phyloP scores from a whole-genome alignment of 2,329 filamentous ascomycete genomes.

The Cladosporium sp. region DNA sequence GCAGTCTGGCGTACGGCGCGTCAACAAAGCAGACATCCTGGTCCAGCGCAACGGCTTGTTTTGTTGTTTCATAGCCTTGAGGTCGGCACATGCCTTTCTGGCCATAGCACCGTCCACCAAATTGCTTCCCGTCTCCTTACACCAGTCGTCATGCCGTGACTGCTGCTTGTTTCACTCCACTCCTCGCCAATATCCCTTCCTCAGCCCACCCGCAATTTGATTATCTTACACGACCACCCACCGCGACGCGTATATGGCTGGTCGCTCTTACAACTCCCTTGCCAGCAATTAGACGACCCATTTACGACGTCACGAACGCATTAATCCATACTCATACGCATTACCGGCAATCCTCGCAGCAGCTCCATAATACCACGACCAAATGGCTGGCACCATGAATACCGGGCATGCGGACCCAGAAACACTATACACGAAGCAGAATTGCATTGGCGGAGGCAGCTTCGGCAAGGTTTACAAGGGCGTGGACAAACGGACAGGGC shows the following conservation, averaged over 20 bases:
- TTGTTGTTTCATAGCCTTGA: conserved; percentile 14
- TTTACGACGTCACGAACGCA: conserved; percentile 17
- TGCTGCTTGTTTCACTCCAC: background rate
- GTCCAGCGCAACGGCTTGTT: conserved; percentile 16
- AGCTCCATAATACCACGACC: background rate
- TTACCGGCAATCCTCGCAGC: background rate
- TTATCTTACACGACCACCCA: background rate
- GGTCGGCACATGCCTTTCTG: conserved; percentile 5
- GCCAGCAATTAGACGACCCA: conserved; percentile 1
- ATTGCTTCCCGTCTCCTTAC: background rate
- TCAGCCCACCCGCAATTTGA: background rate
- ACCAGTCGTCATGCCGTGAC: conserved; percentile 11
- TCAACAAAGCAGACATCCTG: conserved; percentile 8
- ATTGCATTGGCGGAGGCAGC: conserved; percentile 81
- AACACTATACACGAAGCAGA: conserved; percentile 80
- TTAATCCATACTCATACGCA: conserved; percentile 4
- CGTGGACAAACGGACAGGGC: conserved; percentile 88
- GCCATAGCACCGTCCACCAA: conserved; percentile 11
- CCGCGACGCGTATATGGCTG: conserved; percentile 6
- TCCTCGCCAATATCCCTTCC: background rate
- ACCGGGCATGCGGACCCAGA: conserved; percentile 74
- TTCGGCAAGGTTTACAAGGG: conserved; percentile 99
- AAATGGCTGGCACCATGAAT: conserved; percentile 30
- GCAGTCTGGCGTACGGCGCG: background rate
- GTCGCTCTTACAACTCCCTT: background rate